These are phyloP conservation scores for Termitomyces sp. DNA, from an alignment of 768 basidiomycete species.

Conservation along the genomic window DNA sequence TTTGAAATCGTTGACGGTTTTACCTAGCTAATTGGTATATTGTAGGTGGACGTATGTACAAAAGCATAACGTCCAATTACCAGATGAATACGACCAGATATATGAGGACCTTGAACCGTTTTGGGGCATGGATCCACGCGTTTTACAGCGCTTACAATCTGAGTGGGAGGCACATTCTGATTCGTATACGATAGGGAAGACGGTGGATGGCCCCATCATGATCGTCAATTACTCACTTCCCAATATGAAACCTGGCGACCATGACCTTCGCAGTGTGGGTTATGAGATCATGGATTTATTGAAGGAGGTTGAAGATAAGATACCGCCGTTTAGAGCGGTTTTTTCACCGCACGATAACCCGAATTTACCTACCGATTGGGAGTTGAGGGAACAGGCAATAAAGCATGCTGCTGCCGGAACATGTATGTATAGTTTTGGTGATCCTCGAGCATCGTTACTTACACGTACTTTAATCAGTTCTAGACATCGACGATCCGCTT, in stretches of 20 bases:
- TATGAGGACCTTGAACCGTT: conserved; percentile 73
- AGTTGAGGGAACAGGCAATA: conserved; percentile 27
- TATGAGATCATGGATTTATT: conserved; percentile 34
- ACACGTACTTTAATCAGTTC: conserved; percentile 14
- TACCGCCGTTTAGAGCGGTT: conserved; percentile 45
- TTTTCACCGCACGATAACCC: conserved; percentile 50
- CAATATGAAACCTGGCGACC: conserved; percentile 11
- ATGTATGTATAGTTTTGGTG: conserved; percentile 24
- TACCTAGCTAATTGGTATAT: not conserved
- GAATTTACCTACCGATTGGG: conserved; percentile 31
- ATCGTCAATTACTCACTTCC: conserved; percentile 25
- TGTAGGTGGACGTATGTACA: conserved; percentile 45
- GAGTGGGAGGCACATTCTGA: conserved; percentile 34
- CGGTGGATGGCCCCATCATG: conserved; percentile 19
- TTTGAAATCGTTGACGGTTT: not conserved
- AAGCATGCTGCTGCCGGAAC: conserved; percentile 30
- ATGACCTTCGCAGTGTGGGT: conserved; percentile 23
- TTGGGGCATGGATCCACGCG: conserved; percentile 52
- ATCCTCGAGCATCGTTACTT: not conserved
- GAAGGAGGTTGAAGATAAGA: conserved; percentile 29
- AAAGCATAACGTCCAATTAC: conserved; percentile 61
- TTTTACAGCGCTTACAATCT: conserved; percentile 28
- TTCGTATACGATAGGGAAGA: conserved; percentile 36
- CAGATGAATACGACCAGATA: conserved; percentile 82
- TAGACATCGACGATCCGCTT: conserved; percentile 27